Base-by-base conservation (phyloP, 495 filamentous ascomycete species). In the Cudoniella acicularis region DNA sequence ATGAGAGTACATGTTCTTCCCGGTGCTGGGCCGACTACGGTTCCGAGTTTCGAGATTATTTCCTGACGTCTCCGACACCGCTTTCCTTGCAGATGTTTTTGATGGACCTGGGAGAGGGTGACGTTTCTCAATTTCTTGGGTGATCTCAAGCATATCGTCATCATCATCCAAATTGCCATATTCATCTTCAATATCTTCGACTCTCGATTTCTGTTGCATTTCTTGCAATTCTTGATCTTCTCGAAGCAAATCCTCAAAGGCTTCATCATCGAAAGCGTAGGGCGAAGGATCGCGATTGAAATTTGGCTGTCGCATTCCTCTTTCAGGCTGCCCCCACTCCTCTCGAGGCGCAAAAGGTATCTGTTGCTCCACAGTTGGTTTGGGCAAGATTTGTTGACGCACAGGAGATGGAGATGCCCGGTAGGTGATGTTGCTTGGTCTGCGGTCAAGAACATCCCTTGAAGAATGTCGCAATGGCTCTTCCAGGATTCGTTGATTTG, bases 121-220 rank as follows among this genome's bases (percentile, higher is more conserved):
- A 26, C 69, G 73, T 54, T 78, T 70, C 52, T 88, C 82, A 27
- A 87, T 67, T 63, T 80, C 73, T 27, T 83, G 75, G 3, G 82
- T 81, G 50, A 78, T 75, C 53, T 87, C 84, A 16, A 89, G 72
- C 74, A 91, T 82, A 4, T 88, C 87, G 18, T 87, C 86, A 54
- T 90, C 88, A 61, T 86, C 87, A 24, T 76, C 80, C 60, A 80
- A 81, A 56, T 85, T 79, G 40, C 84, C 85, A 65, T 84, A 87
- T 17, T 87, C 84, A 57, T 87, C 82, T 17, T 77, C 66, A 11
- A 64, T 41, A 23, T 49, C 27, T 11, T 45, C 48, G 8, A 6
- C 9, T 25, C 8, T 13, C 10, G 20, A 13, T 50, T 2, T n/a
- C 27, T 17, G 26, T 9, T 20, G 24, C 16, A 11, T 47, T 48